Base-by-base conservation (phyloP, 1,284 basidiomycete species). In the Clitocybe nebularis region DNA sequence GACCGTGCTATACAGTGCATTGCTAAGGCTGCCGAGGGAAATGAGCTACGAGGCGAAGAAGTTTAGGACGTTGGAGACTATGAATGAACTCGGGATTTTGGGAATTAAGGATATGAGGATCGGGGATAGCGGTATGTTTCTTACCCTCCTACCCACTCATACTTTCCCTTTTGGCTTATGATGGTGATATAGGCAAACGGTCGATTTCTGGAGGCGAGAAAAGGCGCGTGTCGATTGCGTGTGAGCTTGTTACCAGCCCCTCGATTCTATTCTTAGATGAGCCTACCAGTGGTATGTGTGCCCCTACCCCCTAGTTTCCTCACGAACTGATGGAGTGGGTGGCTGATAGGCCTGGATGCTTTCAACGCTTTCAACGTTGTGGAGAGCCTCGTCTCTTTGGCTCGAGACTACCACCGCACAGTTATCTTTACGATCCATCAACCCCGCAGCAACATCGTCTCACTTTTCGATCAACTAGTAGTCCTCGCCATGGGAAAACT, bases 371-470 rank as follows among this genome's bases (percentile, higher is more conserved):
- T 79, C 70, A 97, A 96, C 52, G 95, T 99, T 47, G 75, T 99
- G 24, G 91, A 95, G 40, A 84, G 85, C 20, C 74, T 99, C 23
- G 86, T 88, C 1, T 84, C 86, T 4, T 76, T 98, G 6, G 92
- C 94, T 0, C 74, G 81, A 33, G 80, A 88, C 53, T 97, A 93
- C 67, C 91, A 94, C 54, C 83, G 94, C n/a, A 97, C 93, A 0
- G 90, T 98, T 41, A 74, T 98, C 49, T 96, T 97, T 67, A 97
- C 95, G 0, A 97, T 99, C 48, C 95, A 99, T 60, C 95, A 98
- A 63, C 95, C 95, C n/a, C 84, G 94, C 44, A 93, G 89, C 61
- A 97, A 97, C 66, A 98, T 99, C 51, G 93, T 98, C 7, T 82
- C 91, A 0, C 69, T 99, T 10, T 97, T 99, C 55, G 95, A 99